phyloP scores from a whole-genome alignment of 371 early-diverging fungal genomes.

The Rozella allomycis region DNA sequence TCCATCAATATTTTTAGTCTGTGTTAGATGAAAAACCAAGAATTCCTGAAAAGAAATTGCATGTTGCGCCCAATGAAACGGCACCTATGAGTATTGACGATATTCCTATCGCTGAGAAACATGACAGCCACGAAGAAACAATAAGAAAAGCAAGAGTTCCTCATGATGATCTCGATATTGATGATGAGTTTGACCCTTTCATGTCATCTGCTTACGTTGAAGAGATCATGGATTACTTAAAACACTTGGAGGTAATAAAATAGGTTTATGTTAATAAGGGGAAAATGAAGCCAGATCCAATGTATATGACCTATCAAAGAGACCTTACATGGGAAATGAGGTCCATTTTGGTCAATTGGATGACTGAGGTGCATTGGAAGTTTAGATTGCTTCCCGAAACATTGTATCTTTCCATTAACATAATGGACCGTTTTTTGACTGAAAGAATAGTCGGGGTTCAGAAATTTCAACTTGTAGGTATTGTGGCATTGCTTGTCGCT shows the following conservation, averaged over 20 bases:
- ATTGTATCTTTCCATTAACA: slow-evolving; percentile 75
- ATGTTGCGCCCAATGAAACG: too few relatives aligned
- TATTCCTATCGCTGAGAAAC: too few relatives aligned
- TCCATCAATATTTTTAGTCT: too few relatives aligned
- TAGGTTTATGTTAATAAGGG: slow-evolving; percentile 8
- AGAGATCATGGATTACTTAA: slow-evolving; percentile 70
- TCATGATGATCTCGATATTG: slow-evolving; percentile 39
- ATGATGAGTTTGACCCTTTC: slow-evolving; percentile 49
- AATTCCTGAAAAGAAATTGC: too few relatives aligned
- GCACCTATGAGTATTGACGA: too few relatives aligned
- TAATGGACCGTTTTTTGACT: slow-evolving; percentile 91
- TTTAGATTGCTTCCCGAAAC: slow-evolving; percentile 89
- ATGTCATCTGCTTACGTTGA: slow-evolving; percentile 73
- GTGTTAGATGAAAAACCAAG: too few relatives aligned
- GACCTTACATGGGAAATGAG: slow-evolving; percentile 90
- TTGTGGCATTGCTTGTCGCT: slow-evolving; percentile 78
- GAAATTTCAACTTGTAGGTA: slow-evolving; percentile 92
- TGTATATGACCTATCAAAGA: slow-evolving; percentile 59
- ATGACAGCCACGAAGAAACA: too few relatives aligned
- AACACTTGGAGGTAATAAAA: slow-evolving; percentile 37
- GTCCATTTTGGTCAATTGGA: slow-evolving; percentile 66
- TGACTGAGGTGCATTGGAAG: slow-evolving; percentile 74
- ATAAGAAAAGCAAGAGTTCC: too few relatives aligned
- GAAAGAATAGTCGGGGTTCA: slow-evolving; percentile 48
- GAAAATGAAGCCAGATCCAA: slow-evolving; percentile 42